Percentiles rank a stretch among this genome's conserved stretches.
phyloP scores from a whole-genome alignment of 768 basidiomycete genomes.

The Pleurotus eryngii region DNA sequence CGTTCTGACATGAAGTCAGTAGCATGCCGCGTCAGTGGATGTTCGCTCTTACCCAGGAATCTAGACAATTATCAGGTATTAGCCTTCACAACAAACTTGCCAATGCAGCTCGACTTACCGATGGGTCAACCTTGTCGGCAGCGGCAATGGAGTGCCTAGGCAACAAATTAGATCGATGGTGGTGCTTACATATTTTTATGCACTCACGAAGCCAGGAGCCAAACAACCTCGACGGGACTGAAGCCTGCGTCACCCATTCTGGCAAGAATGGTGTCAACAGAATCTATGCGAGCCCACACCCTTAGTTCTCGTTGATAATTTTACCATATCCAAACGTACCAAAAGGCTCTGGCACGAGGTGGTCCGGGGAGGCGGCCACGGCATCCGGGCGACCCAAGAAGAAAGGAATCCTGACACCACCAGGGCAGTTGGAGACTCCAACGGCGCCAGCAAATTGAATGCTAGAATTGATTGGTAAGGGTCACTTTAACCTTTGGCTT shows the following conservation, averaged over 20 bases:
- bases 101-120: constrained; percentile 13
- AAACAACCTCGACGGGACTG: constrained; percentile 31
- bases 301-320: too few species aligned
- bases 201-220: constrained; percentile 31
- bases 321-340: constrained; percentile 5
- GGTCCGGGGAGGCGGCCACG: constrained; percentile 26
- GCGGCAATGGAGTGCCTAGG: constrained; percentile 23
- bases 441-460: constrained; percentile 48
- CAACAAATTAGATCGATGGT: background rate
- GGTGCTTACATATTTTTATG: background rate
- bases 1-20: constrained; percentile 17
- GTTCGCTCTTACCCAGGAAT: constrained; percentile 12
- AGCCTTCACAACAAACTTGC: constrained; percentile 14
- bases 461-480: constrained; percentile 15
- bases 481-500: background rate
- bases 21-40: background rate
- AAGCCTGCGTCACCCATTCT: constrained; percentile 34
- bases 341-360: constrained; percentile 26
- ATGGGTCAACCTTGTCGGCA: constrained; percentile 30
- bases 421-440: constrained; percentile 38
- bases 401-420: constrained; percentile 40
- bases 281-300: background rate
- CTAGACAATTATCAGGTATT: constrained; percentile 2
- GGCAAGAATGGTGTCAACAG: background rate
- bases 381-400: constrained; percentile 34